Evolutionary conservation across 2,329 filamentous ascomycete species (phyloP).

Genomic region (Alternaria triticimaculans): DNA sequence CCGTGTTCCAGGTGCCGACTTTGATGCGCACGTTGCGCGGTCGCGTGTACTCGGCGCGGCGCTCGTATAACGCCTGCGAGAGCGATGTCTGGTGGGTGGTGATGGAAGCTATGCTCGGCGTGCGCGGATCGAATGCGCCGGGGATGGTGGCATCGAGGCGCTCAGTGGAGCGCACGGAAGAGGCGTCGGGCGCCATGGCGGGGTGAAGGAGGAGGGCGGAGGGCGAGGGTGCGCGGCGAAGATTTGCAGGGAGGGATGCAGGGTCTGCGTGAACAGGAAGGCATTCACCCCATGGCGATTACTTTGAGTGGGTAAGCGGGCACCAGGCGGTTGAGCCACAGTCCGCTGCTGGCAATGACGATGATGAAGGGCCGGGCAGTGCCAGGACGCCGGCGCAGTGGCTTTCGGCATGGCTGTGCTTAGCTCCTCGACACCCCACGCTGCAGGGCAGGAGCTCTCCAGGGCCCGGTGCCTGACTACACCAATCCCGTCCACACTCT

Average conservation of each 20-base stretch:
- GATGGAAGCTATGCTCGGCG: slow-evolving; percentile 29
- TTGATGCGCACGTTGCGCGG: slow-evolving; percentile 81
- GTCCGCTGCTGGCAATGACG: slow-evolving; percentile 15
- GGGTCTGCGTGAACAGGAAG: not conserved
- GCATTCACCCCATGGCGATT: slow-evolving; percentile 11
- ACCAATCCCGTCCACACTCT: not conserved
- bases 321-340: slow-evolving; percentile 22
- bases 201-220: slow-evolving; percentile 13
- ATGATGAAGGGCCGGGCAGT: slow-evolving; percentile 3
- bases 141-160: slow-evolving; percentile 55
- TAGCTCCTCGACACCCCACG: not conserved
- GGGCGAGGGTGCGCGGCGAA: not conserved
- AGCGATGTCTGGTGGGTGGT: slow-evolving; percentile 56
- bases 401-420: not conserved
- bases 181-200: slow-evolving; percentile 36
- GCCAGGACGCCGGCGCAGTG: too few relatives aligned
- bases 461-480: not conserved
- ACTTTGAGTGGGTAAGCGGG: slow-evolving; percentile 12
- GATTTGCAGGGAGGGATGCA: not conserved
- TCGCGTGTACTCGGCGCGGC: slow-evolving; percentile 79
- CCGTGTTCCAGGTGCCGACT: slow-evolving; percentile 95
- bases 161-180: slow-evolving; percentile 35
- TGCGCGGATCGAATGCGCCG: slow-evolving; percentile 52
- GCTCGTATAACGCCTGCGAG: slow-evolving; percentile 68
- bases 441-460: not conserved